Evolutionary conservation across 1,139 yeast genomes (phyloP).

Genomic region (Debaryomycetaceae sp.): DNA sequence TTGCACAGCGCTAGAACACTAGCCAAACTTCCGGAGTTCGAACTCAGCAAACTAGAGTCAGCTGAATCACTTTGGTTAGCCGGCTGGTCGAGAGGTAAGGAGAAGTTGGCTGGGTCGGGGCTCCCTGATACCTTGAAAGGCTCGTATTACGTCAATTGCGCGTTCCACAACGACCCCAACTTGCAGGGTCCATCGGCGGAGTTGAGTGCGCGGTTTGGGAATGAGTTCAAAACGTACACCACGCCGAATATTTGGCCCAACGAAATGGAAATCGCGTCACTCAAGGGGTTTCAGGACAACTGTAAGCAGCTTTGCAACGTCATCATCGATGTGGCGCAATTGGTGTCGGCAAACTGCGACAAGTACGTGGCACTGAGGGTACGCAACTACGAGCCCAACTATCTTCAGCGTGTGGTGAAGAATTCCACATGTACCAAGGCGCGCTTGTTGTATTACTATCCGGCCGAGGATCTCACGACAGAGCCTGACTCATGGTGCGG

Average conservation of each 20-base stretch:
- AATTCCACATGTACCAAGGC: constrained; percentile 58
- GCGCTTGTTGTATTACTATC: constrained; percentile 52
- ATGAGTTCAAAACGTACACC: constrained; percentile 40
- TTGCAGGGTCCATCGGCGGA: constrained; percentile 44
- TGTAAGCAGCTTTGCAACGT: constrained; percentile 38
- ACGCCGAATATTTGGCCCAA: constrained; percentile 54
- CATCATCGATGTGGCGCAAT: constrained; percentile 47
- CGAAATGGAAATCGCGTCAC: constrained; percentile 8
- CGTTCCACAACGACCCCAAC: constrained; percentile 41
- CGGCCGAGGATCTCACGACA: constrained; percentile 23
- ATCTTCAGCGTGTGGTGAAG: constrained; percentile 42
- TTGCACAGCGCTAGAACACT: constrained; percentile 42
- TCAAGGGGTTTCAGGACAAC: constrained; percentile 29
- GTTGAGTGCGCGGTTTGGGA: constrained; percentile 21
- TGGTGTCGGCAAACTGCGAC: constrained; percentile 55
- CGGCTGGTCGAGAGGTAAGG: constrained; percentile 69
- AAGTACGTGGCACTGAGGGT: constrained; percentile 28
- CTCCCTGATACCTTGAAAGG: constrained; percentile 53
- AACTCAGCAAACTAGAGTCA: constrained; percentile 37
- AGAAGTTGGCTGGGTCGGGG: constrained; percentile 34
- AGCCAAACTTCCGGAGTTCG: constrained; percentile 35
- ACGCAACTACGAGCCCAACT: constrained; percentile 28
- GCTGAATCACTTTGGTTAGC: constrained; percentile 49
- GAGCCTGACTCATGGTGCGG: constrained; percentile 66
- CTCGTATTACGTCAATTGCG: constrained; percentile 58